A percentile compares a stretch with the other conserved stretches of the same genome.
Conservation (phyloP, 2,329 filamentous ascomycete genomes). For the Monilinia fructicola region DNA sequence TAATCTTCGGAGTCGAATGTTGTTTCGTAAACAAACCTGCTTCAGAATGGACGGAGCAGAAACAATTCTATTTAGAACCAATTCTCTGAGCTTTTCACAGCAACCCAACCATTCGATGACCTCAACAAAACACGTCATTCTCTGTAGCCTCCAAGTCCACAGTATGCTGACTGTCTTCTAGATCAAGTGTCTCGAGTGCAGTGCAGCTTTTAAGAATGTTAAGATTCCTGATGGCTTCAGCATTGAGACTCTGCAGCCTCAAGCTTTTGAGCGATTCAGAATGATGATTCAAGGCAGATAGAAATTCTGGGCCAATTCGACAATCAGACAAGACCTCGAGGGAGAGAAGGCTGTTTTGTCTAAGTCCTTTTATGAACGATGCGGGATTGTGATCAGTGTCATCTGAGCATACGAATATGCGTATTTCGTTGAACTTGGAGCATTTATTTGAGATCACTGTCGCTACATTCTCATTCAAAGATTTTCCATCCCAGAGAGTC, state of each 20-base stretch:
- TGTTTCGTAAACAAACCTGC: constrained; percentile 48
- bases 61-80: constrained; percentile 52
- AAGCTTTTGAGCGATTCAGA: constrained; percentile 54
- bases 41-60: constrained; percentile 54
- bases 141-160: constrained; percentile 52
- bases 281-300: constrained; percentile 54
- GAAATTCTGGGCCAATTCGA: constrained; percentile 53
- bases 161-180: constrained; percentile 46
- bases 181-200: constrained; percentile 48
- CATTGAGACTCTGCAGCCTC: constrained; percentile 49
- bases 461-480: constrained; percentile 55
- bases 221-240: constrained; percentile 50
- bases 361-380: constrained; percentile 56
- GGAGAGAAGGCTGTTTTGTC: constrained; percentile 55
- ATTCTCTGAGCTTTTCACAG: constrained; percentile 51
- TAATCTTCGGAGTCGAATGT: constrained; percentile 50
- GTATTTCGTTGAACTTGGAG: constrained; percentile 59
- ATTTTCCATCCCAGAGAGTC: constrained; percentile 60
- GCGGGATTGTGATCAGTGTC: constrained; percentile 55
- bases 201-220: constrained; percentile 50
- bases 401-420: constrained; percentile 49
- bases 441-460: constrained; percentile 57
- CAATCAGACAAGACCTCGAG: constrained; percentile 60
- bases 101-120: constrained; percentile 54
- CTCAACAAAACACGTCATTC: constrained; percentile 53